Evolutionary conservation across 345 rosid genomes (phyloP), one percentile per base, ranked within the genome.

Genomic region (Eucalyptus cloeziana): DNA sequence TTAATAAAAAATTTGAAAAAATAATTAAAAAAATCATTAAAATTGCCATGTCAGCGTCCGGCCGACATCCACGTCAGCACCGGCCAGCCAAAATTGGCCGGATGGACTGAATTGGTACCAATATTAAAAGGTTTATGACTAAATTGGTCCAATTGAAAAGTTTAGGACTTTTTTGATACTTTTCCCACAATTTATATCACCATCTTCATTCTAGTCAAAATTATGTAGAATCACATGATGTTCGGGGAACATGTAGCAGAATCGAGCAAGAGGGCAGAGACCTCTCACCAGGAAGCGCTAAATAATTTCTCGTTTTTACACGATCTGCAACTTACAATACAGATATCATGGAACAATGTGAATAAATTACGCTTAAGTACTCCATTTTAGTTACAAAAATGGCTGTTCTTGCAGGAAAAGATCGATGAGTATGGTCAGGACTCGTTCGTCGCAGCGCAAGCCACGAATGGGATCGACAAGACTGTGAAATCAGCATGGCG

Each of bases 391-490:
- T 67, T 17, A 67, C 43, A 8, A 31, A 67, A 67, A 4, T 67
- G 79, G 40, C 11, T 15, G 40, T 67, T 67, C 79, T 54, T 86
- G 91, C 94, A 94, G 98, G 97, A 95, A 67, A 92, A 90, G 91
- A 89, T 88, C 4, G 89, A 94, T 30, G 88, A 92, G 87, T 95
- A 93, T 89, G 94, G 92, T 30, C 96, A 96, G 90, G 94, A 90
- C 1, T 13, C 90, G 10, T 91, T 95, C 50, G 80, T 92, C 31
- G 92, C 89, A 83, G 92, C 97, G 16, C 90, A 94, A 88, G 89
- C 90, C 15, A 93, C 94, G 37, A 92, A 91, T n/a, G 95, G 94
- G 50, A 91, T 92, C 5, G 92, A 92, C 13, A 71, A 87, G 27
- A 22, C 33, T 69, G 92, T 92, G 89, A 90, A 62, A 87, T 87